Conservation (phyloP, 805 yeast species). For the Wickerhamomyces tratensis region DNA sequence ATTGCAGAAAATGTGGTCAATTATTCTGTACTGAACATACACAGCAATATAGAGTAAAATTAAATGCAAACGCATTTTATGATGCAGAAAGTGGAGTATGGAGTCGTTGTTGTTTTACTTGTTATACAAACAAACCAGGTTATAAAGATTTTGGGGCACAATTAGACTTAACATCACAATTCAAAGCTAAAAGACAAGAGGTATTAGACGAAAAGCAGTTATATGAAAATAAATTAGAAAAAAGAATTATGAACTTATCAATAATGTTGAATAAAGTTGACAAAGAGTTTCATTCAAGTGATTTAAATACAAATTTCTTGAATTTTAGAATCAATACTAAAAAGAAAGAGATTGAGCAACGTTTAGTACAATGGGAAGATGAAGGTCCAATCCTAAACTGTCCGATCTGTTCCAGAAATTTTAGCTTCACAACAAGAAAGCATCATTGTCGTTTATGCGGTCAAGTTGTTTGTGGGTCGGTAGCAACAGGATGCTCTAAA, state of each 20-base stretch:
- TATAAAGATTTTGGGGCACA: slow-evolving; percentile 34
- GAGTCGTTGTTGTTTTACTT: slow-evolving; percentile 58
- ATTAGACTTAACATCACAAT: slow-evolving; percentile 36
- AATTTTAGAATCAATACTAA: slow-evolving; percentile 17
- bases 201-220: slow-evolving; percentile 41
- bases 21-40: slow-evolving; percentile 63
- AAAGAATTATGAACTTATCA: slow-evolving; percentile 41
- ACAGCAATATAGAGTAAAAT: slow-evolving; percentile 36
- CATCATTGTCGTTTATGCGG: slow-evolving; percentile 96
- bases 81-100: slow-evolving; percentile 47
- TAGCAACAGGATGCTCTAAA: slow-evolving; percentile 57
- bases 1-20: slow-evolving; percentile 72
- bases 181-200: slow-evolving; percentile 28
- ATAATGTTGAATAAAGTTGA: slow-evolving; percentile 19
- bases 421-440: slow-evolving; percentile 51
- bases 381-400: slow-evolving; percentile 42
- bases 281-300: slow-evolving; percentile 11
- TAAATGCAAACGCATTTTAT: slow-evolving; percentile 37
- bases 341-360: slow-evolving; percentile 32
- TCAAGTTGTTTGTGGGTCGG: slow-evolving; percentile 63
- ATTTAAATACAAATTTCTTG: slow-evolving; percentile 14
- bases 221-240: slow-evolving; percentile 47
- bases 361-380: slow-evolving; percentile 58
- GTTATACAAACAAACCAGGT: slow-evolving; percentile 50
- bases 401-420: slow-evolving; percentile 48